A percentile compares a stretch with the other conserved stretches of the same genome.
phyloP scores from a whole-genome alignment of 768 basidiomycete species.

The Mycena galopus region DNA sequence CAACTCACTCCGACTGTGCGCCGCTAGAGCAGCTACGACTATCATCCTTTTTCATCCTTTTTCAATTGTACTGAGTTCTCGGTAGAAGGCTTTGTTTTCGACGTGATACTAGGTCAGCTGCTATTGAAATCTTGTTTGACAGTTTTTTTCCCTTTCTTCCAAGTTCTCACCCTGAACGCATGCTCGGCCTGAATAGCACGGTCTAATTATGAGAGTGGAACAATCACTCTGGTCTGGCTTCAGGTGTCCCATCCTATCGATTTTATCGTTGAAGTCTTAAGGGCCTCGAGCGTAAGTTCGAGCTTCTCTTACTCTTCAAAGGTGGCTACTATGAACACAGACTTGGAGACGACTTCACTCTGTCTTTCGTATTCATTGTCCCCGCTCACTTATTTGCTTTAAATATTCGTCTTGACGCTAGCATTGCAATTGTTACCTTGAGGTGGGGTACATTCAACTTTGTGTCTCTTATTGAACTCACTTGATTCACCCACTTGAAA shows the following conservation, averaged over 20 bases:
- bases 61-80: no score
- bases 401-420: no score
- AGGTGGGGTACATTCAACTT: conserved; percentile 4
- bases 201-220: not conserved
- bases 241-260: not conserved
- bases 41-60: not conserved
- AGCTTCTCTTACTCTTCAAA: conserved; percentile 1
- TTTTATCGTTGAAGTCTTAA: not conserved
- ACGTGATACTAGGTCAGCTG: no score
- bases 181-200: not conserved
- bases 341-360: not conserved
- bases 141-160: no score
- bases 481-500: conserved; percentile 1
- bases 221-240: not conserved
- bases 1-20: conserved; percentile 3
- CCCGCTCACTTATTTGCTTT: no score
- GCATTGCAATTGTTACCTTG: no score
- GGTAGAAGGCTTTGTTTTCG: no score
- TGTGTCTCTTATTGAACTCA: conserved; percentile 3
- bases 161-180: no score
- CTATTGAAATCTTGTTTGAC: no score
- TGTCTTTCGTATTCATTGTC: not conserved
- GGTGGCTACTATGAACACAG: not conserved
- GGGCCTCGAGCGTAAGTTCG: no score
- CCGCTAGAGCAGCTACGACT: not conserved